Evolutionary conservation across 164 flowering plant species (phyloP).

Genomic region (Tetracentron sinense): DNA sequence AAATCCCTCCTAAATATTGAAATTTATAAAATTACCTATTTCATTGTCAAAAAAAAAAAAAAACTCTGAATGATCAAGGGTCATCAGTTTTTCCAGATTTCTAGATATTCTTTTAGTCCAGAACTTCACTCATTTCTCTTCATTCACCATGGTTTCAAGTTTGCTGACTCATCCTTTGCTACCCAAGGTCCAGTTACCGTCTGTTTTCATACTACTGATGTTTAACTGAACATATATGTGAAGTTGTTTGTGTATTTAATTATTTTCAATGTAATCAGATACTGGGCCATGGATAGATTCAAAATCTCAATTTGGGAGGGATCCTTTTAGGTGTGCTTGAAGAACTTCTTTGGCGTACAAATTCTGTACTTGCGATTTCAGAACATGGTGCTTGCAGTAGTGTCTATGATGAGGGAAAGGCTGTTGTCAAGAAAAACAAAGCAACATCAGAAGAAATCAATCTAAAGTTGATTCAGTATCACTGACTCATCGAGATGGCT

Average conservation of each 20-base stretch:
- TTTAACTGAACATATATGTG: no score
- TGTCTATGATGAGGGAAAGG: constrained; percentile 91
- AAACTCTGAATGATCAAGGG: no score
- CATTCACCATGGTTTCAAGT: background rate
- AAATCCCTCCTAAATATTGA: no score
- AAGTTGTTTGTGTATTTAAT: background rate
- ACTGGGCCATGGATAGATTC: constrained; percentile 96
- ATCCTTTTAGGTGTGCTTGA: constrained; percentile 91
- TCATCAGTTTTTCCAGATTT: no score
- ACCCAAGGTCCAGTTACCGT: background rate
- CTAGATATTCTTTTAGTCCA: background rate
- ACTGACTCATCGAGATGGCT: constrained; percentile 69
- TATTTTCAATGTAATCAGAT: constrained; percentile 43
- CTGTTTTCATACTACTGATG: no score
- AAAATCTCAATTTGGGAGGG: constrained; percentile 91
- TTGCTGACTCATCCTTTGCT: background rate
- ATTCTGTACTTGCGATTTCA: constrained; percentile 82
- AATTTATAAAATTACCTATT: no score
- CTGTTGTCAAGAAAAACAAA: constrained; percentile 86
- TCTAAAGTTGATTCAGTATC: constrained; percentile 71
- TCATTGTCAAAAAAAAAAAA: no score
- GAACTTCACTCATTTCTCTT: background rate
- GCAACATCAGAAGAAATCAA: constrained; percentile 95
- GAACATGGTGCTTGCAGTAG: constrained; percentile 97
- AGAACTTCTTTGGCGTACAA: constrained; percentile 90